Base-by-base conservation (phyloP, 257 asterid species). In the Eustoma russellianum region DNA sequence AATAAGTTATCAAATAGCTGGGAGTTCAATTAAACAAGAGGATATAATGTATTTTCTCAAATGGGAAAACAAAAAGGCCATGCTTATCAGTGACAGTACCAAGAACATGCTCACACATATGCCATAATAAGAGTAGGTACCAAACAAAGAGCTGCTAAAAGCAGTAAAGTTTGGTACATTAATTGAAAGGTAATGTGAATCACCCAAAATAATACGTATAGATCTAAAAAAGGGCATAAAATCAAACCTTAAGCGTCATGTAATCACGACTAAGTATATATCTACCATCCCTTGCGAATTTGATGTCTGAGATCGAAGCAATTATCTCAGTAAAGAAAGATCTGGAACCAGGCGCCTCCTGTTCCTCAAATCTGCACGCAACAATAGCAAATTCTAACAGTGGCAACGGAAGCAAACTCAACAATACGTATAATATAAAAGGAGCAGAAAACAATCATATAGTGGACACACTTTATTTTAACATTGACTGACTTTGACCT, bases 261-360 rank as follows among this genome's bases (percentile, higher is more conserved):
- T 93, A 93, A 74, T 93, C 99, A 65, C 99, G 95, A 65, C 99
- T 88, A 58, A 93, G 86, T 61, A 93, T 76, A 63, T 85, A 73
- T 85, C 99, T 79, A 62, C 97, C 97, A 68, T 82, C 82, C 85
- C 60, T 88, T 35, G 95, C 86, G 71, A 93, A 93, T 81, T 93
- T 88, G 67, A 93, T 85, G 79, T 93, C 99, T 70, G 99, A 93
- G 65, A 93, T 78, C 17, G 99, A 93, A 70, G 99, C 99, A 74
- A 93, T 93, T 67, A 93, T 93, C 95, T 93, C 99, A 52, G 99
- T 93, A 78, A 93, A 93, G 77, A 93, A 93, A 15, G 99, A 93
- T 70, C 97, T 85, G 62, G 99, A 79, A 59, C 97, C 97, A 70
- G 99, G 94, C 49, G 89, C 88, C 74, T 93, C 99, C 63, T 73